Base-by-base conservation (phyloP, 768 basidiomycete species). In the Pleurotus eryngii region DNA sequence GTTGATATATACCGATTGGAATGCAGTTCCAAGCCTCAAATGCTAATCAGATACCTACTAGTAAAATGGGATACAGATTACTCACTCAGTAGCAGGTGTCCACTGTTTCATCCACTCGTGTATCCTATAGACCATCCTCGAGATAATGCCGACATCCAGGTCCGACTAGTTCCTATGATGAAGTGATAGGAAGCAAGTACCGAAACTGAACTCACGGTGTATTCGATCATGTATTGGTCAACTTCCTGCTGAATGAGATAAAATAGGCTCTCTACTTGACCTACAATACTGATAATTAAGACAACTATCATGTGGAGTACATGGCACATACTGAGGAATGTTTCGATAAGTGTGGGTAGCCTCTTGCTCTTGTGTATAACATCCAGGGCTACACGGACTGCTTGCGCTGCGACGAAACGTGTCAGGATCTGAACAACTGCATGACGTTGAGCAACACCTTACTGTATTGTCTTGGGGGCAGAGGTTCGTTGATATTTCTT, bases 21-120 rank as follows among this genome's bases (percentile, higher is more conserved):
- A 77, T 0, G 82, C 84, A 26, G 76, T 63, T 5, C 87, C 87
- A 11, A 90, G 74, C 58, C 88, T 90, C 62, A 57, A n/a, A 59
- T 49, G 58, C 63, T 64, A 48, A 58, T 49, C 8, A 35, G 9
- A 35, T 35, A 9, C 11, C 30, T 11, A 35, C 30, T 9, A 9
- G 30, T 35, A 35, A 35, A 37, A 18, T 50, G 42, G 17, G 37
- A 38, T 59, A 12, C 38, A 45, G 47, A 30, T 6, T 4, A 76
- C 82, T 68, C 60, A 87, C 89, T 89, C 87, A 46, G 71, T 63
- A 12, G 80, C 78, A 0, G 89, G 89, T 18, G 77, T 76, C 91
- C 91, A 93, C n/a, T 82, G 79, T 53, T 77, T 77, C 65, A 85
- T 89, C 91, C 91, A 92, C 20, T 85, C 79, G 15, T 84, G 71